A percentile compares a stretch with the other conserved stretches of the same genome.
phyloP scores from a whole-genome alignment of 805 yeast genomes.

The Starmerella stellata region DNA sequence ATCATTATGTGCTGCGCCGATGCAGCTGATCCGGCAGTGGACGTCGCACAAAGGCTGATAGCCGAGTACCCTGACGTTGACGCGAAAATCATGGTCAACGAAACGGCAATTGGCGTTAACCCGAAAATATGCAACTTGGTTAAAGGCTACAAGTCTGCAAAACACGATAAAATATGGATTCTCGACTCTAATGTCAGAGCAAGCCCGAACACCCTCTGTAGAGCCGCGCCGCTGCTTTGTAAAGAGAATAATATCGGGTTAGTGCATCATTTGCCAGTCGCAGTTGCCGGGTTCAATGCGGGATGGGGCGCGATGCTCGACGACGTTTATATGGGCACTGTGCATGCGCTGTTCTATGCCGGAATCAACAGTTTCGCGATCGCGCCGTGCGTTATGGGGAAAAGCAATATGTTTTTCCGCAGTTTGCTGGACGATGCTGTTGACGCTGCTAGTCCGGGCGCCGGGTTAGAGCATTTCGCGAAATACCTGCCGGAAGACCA shows the following conservation, averaged over 20 bases:
- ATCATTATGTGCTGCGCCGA: conserved; percentile 61
- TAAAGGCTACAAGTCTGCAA: conserved; percentile 56
- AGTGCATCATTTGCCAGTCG: conserved; percentile 61
- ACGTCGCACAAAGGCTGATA: conserved; percentile 35
- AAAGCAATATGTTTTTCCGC: conserved; percentile 58
- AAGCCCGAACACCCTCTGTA: conserved; percentile 39
- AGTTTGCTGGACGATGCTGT: conserved; percentile 35
- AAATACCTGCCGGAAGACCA: conserved; percentile 81
- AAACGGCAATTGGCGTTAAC: conserved; percentile 44
- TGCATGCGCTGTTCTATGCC: conserved; percentile 72
- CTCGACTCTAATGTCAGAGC: conserved; percentile 78
- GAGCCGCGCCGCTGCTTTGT: conserved; percentile 42
- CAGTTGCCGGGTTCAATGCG: conserved; percentile 9
- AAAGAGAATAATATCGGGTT: conserved; percentile 34
- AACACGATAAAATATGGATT: conserved; percentile 63
- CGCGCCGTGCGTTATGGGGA: conserved; percentile 86
- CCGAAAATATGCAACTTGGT: conserved; percentile 77
- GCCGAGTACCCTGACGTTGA: conserved; percentile 38
- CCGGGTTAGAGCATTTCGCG: conserved; percentile 52
- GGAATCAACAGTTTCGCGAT: conserved; percentile 53
- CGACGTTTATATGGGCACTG: conserved; percentile 66
- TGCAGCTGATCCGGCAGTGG: conserved; percentile 43
- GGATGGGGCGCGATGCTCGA: conserved; percentile 53
- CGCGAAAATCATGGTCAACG: conserved; percentile 40
- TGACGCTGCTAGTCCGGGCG: conserved; percentile 11